Evolutionary conservation across 441 rosid genomes (phyloP), one percentile per base, ranked within the genome.

Genomic region (Jatropha multifida): DNA sequence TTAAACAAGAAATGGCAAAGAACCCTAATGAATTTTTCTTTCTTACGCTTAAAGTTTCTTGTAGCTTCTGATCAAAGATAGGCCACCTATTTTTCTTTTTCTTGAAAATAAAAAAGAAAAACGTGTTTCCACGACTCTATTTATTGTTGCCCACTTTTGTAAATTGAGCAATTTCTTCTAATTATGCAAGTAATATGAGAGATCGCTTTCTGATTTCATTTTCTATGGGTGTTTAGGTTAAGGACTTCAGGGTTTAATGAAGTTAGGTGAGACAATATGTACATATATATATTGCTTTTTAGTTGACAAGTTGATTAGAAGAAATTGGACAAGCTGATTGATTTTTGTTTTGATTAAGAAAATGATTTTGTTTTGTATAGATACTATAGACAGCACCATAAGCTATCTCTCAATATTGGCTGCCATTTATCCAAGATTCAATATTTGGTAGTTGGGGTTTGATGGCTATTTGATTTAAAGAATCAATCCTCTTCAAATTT

Each of bases 21-120:
- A 73, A 37, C 67, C 41, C 26, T 20, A 32, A 32, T 32, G 32
- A 32, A 32, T n/a, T 18, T 18, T 5, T 20, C 67, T 83, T 80
- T 63, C 90, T 78, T 87, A 48, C 40, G 63, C 72, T 59, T 41
- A 40, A 85, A 81, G 90, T 73, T 81, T 76, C 68, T 60, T 75
- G 54, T 82, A 80, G 81, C 89, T 84, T 86, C 74, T 69, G 63
- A 77, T 77, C 65, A 76, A 86, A 86, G 85, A 65, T 60, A 78
- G 76, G 65, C 65, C 65, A 37, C 63, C 74, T 59, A 77, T 23
- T 38, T 18, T 20, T 55, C 38, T 7, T 62, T 40, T 65, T 18
- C 9, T 18, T 13, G 17, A 2, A 64, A 15, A 9, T 20, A 7
- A 64, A 37, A 54, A 20, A 52, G 20, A 4, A 11, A 58, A 8